Conservation (phyloP, 75 land plant species). For the Picea glauca region DNA sequence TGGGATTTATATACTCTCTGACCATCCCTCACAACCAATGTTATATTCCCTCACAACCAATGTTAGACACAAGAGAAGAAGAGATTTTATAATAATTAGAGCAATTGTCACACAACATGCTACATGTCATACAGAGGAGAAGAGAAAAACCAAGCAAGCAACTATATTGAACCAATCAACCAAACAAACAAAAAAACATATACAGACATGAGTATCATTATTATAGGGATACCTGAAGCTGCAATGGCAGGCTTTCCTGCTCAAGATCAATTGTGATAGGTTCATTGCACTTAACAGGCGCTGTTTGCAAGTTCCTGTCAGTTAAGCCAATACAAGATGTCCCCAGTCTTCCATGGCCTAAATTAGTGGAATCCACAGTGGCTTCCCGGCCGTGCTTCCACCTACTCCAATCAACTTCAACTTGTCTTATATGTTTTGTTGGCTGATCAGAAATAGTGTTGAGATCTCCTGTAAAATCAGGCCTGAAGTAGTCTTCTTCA, state of each 20-base stretch:
- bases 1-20: not conserved
- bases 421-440: not conserved
- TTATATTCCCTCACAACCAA: too few species aligned
- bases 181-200: too few species aligned
- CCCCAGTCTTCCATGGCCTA: not conserved
- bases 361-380: not conserved
- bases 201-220: too few species aligned
- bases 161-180: not conserved
- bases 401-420: not conserved
- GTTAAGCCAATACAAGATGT: not conserved
- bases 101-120: too few species aligned
- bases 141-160: not conserved
- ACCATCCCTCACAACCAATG: not conserved
- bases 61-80: too few species aligned
- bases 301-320: not conserved
- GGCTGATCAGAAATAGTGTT: not conserved
- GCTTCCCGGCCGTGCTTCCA: not conserved
- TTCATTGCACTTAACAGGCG: not conserved
- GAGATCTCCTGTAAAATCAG: not conserved
- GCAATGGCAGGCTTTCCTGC: not conserved
- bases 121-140: not conserved
- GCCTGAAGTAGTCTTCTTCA: not conserved
- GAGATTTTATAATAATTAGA: not conserved
- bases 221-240: not conserved
- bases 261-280: not conserved